Evolutionary conservation across 2,329 filamentous ascomycete species (phyloP), one percentile per base, ranked within the genome.

Genomic region (Xylaria sp.): DNA sequence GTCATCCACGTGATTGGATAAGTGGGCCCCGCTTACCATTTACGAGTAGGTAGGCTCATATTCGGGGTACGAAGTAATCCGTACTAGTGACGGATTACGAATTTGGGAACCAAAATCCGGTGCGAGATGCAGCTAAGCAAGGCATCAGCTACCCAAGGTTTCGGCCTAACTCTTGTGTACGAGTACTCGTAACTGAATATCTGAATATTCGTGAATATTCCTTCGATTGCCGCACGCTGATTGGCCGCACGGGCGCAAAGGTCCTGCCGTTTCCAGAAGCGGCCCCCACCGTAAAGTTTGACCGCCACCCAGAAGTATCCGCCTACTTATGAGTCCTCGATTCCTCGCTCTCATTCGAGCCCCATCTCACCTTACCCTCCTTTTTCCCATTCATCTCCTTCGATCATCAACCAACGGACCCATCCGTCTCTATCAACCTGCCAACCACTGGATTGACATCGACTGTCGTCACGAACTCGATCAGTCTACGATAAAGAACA

Each of bases 241-340:
- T 51, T 51, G 49, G 49, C 10, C 23, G 18, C 8, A n/a, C 11
- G 10, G 4, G 42, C 13, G n/a, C 35, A 35, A 55, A 42, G 51
- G n/a, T 55, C 52, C 55, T 34, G 54, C 58, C 59, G 60, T 49
- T 65, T 63, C 59, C 54, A 59, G 59, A 61, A 35, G 11, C 7
- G 52, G 2, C 54, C 53, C 48, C 60, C 57, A 55, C 39, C 55
- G 4, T 51, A 11, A 23, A 23, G 37, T 23, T 54, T 64, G 60
- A 64, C 63, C 63, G 63, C 63, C 62, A 59, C 54, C n/a, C 42
- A 46, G 11, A 46, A n/a, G 42, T 42, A 47, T 11, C 44, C 7
- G 18, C 47, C 47, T 49, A 49, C 16, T 34, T 51, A 51, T 34
- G 49, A 19, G 35, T 48, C 35, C 19, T 53, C 57, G 23, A 30